Conservation (phyloP, 805 yeast genomes). For the Maudiozyma serrabonitensis region DNA sequence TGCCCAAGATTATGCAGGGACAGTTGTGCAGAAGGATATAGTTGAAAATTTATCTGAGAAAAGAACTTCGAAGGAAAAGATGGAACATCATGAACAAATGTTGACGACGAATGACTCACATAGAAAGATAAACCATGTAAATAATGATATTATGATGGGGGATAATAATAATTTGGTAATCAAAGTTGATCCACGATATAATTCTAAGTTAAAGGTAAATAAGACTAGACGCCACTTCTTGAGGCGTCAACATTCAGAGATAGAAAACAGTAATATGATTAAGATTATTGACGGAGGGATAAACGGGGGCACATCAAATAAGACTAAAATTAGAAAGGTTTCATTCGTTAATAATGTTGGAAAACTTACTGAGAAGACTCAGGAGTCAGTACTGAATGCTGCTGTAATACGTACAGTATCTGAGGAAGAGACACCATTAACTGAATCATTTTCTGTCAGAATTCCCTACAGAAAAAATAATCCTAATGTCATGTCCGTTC, state of each 20-base stretch:
- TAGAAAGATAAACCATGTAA: not conserved
- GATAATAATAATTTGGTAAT: not conserved
- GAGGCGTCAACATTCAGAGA: too few species aligned
- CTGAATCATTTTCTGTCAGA: not conserved
- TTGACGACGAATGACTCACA: not conserved
- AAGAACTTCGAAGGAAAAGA: too few species aligned
- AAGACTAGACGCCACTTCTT: too few species aligned
- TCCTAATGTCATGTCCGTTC: too few species aligned
- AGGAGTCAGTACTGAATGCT: not conserved
- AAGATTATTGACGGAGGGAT: not conserved
- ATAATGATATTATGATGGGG: not conserved
- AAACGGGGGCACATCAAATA: not conserved
- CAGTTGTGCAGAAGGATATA: not conserved
- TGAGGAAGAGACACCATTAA: not conserved
- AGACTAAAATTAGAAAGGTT: slow-evolving; percentile 2
- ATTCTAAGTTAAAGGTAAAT: not conserved
- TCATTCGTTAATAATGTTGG: not conserved
- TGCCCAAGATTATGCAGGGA: not conserved
- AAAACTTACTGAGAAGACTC: not conserved
- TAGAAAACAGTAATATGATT: too few species aligned
- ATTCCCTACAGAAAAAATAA: not conserved
- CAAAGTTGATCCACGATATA: slow-evolving; percentile 3
- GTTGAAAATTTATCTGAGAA: not conserved
- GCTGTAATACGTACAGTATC: not conserved
- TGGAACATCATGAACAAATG: too few species aligned